Evolutionary conservation across 2,329 filamentous ascomycete species (phyloP).

Genomic region (Diaporthe eres): DNA sequence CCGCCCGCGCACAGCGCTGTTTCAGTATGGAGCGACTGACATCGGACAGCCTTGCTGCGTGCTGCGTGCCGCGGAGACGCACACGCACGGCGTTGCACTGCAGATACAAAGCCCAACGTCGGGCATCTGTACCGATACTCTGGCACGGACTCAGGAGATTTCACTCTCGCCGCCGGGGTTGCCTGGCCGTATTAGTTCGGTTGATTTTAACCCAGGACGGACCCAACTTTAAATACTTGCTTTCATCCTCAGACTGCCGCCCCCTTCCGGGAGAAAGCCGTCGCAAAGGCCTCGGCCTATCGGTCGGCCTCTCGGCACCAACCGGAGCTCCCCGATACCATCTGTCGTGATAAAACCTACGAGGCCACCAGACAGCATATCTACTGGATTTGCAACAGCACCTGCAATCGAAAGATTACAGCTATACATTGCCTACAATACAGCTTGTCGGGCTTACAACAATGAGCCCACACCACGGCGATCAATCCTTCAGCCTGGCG

Average conservation of each 20-base stretch:
- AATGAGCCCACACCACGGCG: slow-evolving; percentile 22
- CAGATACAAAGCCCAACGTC: slow-evolving; percentile 35
- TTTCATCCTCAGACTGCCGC: slow-evolving; percentile 13
- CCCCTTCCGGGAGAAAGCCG: slow-evolving; percentile 24
- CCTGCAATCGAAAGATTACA: not conserved
- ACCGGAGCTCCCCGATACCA: slow-evolving; percentile 13
- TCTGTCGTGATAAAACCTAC: not conserved
- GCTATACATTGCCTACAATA: not conserved
- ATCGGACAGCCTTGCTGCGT: slow-evolving; percentile 32
- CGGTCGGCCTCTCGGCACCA: slow-evolving; percentile 22
- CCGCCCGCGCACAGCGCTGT: slow-evolving; percentile 25
- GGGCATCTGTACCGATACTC: slow-evolving; percentile 24
- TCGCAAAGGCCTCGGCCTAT: slow-evolving; percentile 10
- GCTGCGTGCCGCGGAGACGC: slow-evolving; percentile 26
- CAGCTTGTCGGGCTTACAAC: not conserved
- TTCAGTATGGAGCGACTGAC: slow-evolving; percentile 20
- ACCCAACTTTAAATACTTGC: slow-evolving; percentile 25
- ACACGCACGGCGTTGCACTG: slow-evolving; percentile 39
- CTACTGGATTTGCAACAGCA: not conserved
- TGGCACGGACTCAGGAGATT: slow-evolving; percentile 35
- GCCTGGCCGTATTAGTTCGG: slow-evolving; percentile 16
- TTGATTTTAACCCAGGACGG: slow-evolving; percentile 21
- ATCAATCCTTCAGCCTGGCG: slow-evolving; percentile 22
- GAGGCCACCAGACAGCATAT: not conserved
- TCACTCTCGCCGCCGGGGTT: slow-evolving; percentile 17